phyloP scores from a whole-genome alignment of 371 early-diverging fungal species.

The Lichtheimia ornata region DNA sequence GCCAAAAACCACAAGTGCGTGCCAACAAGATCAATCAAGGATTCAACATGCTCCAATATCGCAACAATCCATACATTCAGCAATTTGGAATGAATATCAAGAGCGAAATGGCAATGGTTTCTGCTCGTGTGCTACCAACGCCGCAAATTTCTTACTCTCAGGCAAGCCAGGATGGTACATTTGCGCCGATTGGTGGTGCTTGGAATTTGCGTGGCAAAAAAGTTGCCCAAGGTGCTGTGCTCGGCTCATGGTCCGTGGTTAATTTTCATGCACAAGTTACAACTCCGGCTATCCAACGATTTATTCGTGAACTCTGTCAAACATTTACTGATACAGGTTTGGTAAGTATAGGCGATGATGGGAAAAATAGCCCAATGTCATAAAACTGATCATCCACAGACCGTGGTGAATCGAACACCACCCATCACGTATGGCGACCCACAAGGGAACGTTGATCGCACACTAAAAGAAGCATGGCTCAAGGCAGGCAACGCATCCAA shows the following conservation, averaged over 20 bases:
- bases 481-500: conserved; percentile 71
- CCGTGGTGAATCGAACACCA: conserved; percentile 60
- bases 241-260: conserved; percentile 87
- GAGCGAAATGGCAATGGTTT: conserved; percentile 53
- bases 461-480: conserved; percentile 74
- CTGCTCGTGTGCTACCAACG: conserved; percentile 77
- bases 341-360: conserved; percentile 4
- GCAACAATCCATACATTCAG: conserved; percentile 58
- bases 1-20: conserved; percentile 78
- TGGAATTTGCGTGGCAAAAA: conserved; percentile 94
- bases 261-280: conserved; percentile 47
- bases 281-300: conserved; percentile 43
- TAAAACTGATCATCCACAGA: conserved; percentile 13
- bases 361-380: neutral
- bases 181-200: conserved; percentile 79
- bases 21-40: conserved; percentile 64
- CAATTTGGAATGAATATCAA: conserved; percentile 75
- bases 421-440: conserved; percentile 76
- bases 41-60: conserved; percentile 51
- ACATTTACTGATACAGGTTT: conserved; percentile 72
- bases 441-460: conserved; percentile 62
- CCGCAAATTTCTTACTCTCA: conserved; percentile 78
- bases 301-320: conserved; percentile 58
- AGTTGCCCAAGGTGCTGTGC: conserved; percentile 71
- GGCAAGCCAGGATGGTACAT: conserved; percentile 56